phyloP scores from a whole-genome alignment of 2,329 filamentous ascomycete species.

The Penicillium freii region DNA sequence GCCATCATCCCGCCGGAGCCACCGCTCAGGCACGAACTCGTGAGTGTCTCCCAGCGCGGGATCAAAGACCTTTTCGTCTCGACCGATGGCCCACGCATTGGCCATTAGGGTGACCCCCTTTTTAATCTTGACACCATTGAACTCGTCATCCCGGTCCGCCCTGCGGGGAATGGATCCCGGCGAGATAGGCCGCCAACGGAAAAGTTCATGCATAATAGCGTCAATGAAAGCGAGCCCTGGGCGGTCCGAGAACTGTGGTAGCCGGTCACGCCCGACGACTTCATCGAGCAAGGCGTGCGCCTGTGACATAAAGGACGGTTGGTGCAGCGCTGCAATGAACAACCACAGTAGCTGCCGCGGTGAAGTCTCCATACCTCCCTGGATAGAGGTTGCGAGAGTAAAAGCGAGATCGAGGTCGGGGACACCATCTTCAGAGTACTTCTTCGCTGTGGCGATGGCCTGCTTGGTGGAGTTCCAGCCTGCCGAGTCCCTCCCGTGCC shows the following conservation, averaged over 20 bases:
- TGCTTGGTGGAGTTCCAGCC: conserved; percentile 33
- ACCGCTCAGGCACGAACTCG: conserved; percentile 23
- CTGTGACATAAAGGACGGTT: conserved; percentile 41
- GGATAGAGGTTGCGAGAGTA: conserved; percentile 49
- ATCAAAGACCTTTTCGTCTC: conserved; percentile 41
- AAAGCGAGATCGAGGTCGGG: conserved; percentile 49
- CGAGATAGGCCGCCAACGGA: conserved; percentile 44
- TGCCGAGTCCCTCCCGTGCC: conserved; percentile 14
- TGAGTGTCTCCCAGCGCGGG: conserved; percentile 14
- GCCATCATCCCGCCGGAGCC: conserved; percentile 9
- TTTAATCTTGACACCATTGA: conserved; percentile 48
- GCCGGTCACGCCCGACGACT: conserved; percentile 32
- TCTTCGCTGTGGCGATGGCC: conserved; percentile 34
- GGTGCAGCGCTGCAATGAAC: conserved; percentile 49
- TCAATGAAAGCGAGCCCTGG: conserved; percentile 32
- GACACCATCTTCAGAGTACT: conserved; percentile 34
- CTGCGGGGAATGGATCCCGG: conserved; percentile 51
- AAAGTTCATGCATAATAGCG: conserved; percentile 37
- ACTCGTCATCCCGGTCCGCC: conserved; percentile 48
- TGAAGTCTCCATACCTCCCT: conserved; percentile 52
- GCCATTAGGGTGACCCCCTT: conserved; percentile 48
- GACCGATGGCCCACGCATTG: conserved; percentile 48
- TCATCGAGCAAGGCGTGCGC: conserved; percentile 39
- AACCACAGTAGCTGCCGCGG: conserved; percentile 49
- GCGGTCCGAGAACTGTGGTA: conserved; percentile 36